Evolutionary conservation across 495 filamentous ascomycete species (phyloP), one percentile per base, ranked within the genome.

Genomic region (Tuber magnatum): DNA sequence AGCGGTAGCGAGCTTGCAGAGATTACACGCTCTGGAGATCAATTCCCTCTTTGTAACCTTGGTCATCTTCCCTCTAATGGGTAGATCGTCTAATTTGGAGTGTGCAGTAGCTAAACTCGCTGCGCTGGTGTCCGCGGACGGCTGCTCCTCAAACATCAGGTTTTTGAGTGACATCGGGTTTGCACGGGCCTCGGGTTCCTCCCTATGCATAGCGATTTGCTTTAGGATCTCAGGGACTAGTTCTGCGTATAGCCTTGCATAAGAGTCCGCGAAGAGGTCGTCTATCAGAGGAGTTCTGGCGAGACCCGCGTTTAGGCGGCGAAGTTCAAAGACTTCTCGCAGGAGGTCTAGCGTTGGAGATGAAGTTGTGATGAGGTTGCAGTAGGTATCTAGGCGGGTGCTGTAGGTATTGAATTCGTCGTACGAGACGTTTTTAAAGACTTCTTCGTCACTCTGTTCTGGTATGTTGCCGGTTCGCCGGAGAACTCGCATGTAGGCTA

Each of bases 211-310:
- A 1, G 46, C 71, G 28, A 72, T 35, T 42, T 80, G 77, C 39
- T 80, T 80, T 20, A 74, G 39, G 14, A 74, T 71, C 41, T 77
- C 80, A 16, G 80, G 77, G 48, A 80, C 85, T 69, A 88, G 75
- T 68, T 88, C 85, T 1, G 84, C 83, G 83, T 94, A 97, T 12
- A 98, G 85, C n/a, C 88, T 86, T 4, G 92, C 90, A 83, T 95
- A 99, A 43, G 92, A 87, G 82, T 99, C 95, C 22, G 89, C 90
- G 72, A 97, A 91, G 42, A 98, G 86, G 81, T 98, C 95, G 81
- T 98, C 96, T 68, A 97, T 92, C 44, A 91, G 86, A 3, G 89
- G 88, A 8, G 90, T 88, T 81, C 94, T 97, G 89, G 94, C 94
- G 14, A 95, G 87, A 72, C 89, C 90, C 69, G 89, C 89, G 83